Percentiles rank a stretch among this genome's conserved stretches.
Evolutionary conservation across 1,284 basidiomycete genomes (phyloP).

Genomic region (Boletellus deceptivus): DNA sequence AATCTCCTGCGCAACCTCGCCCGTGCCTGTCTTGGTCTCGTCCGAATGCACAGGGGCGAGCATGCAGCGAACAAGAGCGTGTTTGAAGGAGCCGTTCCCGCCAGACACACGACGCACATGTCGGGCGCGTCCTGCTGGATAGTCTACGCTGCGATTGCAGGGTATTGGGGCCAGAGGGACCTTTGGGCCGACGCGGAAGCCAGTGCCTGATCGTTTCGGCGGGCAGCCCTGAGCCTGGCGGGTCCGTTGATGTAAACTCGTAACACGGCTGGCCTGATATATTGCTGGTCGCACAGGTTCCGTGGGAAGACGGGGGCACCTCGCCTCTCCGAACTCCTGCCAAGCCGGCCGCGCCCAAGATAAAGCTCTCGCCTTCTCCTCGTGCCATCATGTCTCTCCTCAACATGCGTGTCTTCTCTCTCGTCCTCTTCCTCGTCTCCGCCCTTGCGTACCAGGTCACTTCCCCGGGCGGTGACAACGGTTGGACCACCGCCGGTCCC

Average conservation of each 20-base stretch:
- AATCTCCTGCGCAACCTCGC: constrained; percentile 76
- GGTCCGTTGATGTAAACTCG: constrained; percentile 9
- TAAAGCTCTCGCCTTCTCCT: background rate
- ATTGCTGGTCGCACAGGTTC: background rate
- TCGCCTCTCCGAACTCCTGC: constrained; percentile 1
- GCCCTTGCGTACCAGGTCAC: constrained; percentile 62
- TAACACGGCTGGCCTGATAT: background rate
- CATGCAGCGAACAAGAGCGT: background rate
- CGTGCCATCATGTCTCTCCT: background rate
- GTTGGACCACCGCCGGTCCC: constrained; percentile 58
- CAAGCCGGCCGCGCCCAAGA: constrained; percentile 4
- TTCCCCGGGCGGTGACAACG: constrained; percentile 45
- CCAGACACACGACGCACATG: constrained; percentile 29
- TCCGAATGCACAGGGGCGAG: constrained; percentile 20
- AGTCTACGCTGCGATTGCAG: constrained; percentile 67
- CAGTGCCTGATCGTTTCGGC: constrained; percentile 18
- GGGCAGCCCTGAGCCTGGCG: background rate
- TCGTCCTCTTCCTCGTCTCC: constrained; percentile 50
- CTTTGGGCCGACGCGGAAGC: constrained; percentile 77
- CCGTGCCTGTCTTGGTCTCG: constrained; percentile 59
- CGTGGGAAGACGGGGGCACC: constrained; percentile 20
- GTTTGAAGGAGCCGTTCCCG: constrained; percentile 1
- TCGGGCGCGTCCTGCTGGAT: constrained; percentile 79
- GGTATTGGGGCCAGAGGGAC: constrained; percentile 85
- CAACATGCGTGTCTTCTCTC: constrained; percentile 47